Base-by-base conservation (phyloP, 2,329 filamentous ascomycete species). In the Harringtonia lauricola region DNA sequence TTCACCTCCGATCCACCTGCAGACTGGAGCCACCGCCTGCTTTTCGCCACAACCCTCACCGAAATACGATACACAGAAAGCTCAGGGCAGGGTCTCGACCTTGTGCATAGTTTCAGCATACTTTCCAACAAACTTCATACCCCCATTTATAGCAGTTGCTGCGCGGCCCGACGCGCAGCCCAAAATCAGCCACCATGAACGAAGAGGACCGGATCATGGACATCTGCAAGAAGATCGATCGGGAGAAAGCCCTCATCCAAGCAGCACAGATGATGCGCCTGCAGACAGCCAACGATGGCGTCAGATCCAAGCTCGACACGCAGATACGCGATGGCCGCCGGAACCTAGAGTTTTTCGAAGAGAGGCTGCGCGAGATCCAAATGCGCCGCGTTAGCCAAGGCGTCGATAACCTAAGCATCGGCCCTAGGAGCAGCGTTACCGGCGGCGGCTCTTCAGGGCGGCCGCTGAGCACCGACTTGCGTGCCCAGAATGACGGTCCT, bases 171-270 rank as follows among this genome's bases (percentile, higher is more conserved):
- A 41, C 38, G 43, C 45, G 41, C 50, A 42, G 41, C 41, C 34
- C 33, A 26, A 42, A 33, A 36, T 24, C 40, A 35, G 62, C 64
- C 65, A 68, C 60, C 61, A 81, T 80, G 72, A 76, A 72, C 61
- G 75, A 80, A 59, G 74, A 80, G 50, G 73, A 80, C 56, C 70
- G 74, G 54, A 71, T 80, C 65, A 79, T 79, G 66, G 84, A 87
- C 64, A 88, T 98, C 68, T 80, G 84, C 68, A 84, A 82, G 71
- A 96, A 98, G 83, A 96, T 98, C 65, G 87, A 95, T 72, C 82
- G 90, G 63, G 92, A 98, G 68, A 90, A 89, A 73, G 85, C 83
- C 57, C 81, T 96, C 59, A 92, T 98, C 72, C 85, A 85, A 64
- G 90, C 87, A 57, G 90, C 90, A 54, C 92, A 86, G 66, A 79